A percentile compares a stretch with the other conserved stretches of the same genome.
phyloP scores from a whole-genome alignment of 345 rosid species.

The Gossypium australe region DNA sequence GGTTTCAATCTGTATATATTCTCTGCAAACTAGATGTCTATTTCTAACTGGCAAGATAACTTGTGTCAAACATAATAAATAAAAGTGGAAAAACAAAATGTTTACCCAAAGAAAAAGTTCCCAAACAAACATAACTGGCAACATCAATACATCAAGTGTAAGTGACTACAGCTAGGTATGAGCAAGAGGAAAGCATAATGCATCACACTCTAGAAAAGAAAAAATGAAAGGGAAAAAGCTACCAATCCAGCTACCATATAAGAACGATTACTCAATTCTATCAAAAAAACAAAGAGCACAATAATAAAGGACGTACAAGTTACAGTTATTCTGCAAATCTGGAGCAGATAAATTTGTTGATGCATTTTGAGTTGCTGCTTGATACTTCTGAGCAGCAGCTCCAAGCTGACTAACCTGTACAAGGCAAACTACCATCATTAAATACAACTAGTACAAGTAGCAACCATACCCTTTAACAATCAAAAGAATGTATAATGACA shows the following conservation, averaged over 20 bases:
- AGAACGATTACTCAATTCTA: background rate
- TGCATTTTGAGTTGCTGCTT: conserved; percentile 79
- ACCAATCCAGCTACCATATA: background rate
- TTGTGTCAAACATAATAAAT: background rate
- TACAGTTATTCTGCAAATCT: conserved; percentile 84
- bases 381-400: conserved; percentile 85
- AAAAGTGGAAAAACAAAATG: background rate
- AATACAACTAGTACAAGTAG: background rate
- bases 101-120: background rate
- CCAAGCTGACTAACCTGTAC: conserved; percentile 88
- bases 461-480: background rate
- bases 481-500: background rate
- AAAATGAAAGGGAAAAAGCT: background rate
- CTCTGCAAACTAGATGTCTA: background rate
- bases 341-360: conserved; percentile 68
- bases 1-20: background rate
- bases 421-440: conserved; percentile 4
- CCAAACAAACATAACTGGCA: background rate
- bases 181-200: background rate
- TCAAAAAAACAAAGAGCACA: background rate
- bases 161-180: background rate
- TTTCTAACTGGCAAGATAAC: background rate
- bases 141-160: background rate
- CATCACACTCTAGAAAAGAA: background rate
- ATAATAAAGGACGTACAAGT: conserved; percentile 48